Conservation (phyloP, 805 yeast species). For the Dipodascus geniculatus region DNA sequence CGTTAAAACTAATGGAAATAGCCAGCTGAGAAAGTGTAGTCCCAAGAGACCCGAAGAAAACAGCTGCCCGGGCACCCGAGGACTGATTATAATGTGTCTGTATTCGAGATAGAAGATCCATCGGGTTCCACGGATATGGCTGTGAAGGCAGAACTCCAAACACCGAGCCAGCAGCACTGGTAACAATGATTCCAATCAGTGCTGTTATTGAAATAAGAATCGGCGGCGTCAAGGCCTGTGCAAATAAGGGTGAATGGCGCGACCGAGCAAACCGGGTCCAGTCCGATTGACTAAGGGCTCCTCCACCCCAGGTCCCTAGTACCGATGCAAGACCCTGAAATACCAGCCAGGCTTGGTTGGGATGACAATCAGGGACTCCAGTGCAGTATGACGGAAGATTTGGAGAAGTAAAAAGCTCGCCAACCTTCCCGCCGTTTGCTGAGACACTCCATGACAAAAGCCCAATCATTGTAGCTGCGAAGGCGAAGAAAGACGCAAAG, state of each 20-base stretch:
- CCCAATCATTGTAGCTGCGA: conserved; percentile 25
- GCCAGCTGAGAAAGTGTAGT: conserved; percentile 16
- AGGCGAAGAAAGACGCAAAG: conserved; percentile 27
- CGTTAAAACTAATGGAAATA: conserved; percentile 26
- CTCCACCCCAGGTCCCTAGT: conserved; percentile 31
- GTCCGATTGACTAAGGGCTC: conserved; percentile 32
- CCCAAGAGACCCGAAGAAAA: conserved; percentile 32
- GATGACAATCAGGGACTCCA: conserved; percentile 23
- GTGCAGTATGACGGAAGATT: conserved; percentile 9
- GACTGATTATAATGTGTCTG: conserved; percentile 32
- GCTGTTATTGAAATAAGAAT: conserved; percentile 34
- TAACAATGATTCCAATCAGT: conserved; percentile 34
- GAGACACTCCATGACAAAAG: conserved; percentile 20
- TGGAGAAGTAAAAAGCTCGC: conserved; percentile 12
- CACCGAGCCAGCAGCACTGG: conserved; percentile 33
- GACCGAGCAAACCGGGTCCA: conserved; percentile 32
- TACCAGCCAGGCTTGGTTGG: conserved; percentile 19
- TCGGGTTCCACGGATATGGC: conserved; percentile 35
- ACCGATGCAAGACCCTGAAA: conserved; percentile 30
- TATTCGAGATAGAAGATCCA: conserved; percentile 25
- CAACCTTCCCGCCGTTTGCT: conserved; percentile 13
- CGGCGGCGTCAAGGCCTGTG: conserved; percentile 28
- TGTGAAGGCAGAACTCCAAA: background rate
- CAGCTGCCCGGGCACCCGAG: conserved; percentile 34
- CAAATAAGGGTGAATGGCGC: conserved; percentile 30